A percentile compares a stretch with the other conserved stretches of the same genome.
phyloP scores from a whole-genome alignment of 1,139 yeast genomes.

The Lipomyces yarrowii region DNA sequence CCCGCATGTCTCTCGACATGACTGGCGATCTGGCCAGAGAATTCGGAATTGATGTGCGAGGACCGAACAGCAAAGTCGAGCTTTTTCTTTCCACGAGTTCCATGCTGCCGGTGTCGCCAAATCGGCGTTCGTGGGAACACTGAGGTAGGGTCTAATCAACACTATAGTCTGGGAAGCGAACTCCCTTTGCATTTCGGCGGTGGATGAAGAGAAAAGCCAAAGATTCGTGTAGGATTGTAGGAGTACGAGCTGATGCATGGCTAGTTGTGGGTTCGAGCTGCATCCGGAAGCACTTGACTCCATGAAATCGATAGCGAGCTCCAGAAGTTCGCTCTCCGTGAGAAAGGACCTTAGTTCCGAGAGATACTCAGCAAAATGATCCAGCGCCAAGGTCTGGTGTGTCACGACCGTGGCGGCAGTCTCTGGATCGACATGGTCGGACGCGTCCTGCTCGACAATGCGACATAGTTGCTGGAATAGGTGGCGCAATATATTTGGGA shows the following conservation, averaged over 20 bases:
- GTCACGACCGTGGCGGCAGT: constrained; percentile 14
- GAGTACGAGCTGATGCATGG: constrained; percentile 60
- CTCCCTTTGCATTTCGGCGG: constrained; percentile 46
- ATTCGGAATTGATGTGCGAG: constrained; percentile 41
- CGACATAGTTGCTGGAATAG: constrained; percentile 13
- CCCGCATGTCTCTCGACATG: constrained; percentile 39
- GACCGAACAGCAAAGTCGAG: constrained; percentile 40
- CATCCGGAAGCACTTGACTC: constrained; percentile 15
- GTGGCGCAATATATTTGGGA: constrained; percentile 4
- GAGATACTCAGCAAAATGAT: constrained; percentile 18
- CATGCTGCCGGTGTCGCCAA: constrained; percentile 11
- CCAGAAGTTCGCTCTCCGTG: constrained; percentile 38
- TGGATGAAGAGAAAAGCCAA: constrained; percentile 46
- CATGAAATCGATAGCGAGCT: constrained; percentile 38
- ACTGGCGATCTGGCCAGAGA: constrained; percentile 40
- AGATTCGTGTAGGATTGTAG: constrained; percentile 60
- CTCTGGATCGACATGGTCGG: neutral
- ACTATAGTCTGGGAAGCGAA: constrained; percentile 57
- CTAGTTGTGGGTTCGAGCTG: constrained; percentile 45
- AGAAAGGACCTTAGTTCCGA: constrained; percentile 27
- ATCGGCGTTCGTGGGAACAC: constrained; percentile 13
- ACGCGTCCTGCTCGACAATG: constrained; percentile 12
- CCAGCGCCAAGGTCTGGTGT: constrained; percentile 17
- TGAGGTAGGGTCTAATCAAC: constrained; percentile 46
- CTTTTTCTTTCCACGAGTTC: constrained; percentile 36